These are phyloP conservation scores for Oldenlandia corymbosa DNA, from an alignment of 257 asterid species.

Conservation along the genomic window DNA sequence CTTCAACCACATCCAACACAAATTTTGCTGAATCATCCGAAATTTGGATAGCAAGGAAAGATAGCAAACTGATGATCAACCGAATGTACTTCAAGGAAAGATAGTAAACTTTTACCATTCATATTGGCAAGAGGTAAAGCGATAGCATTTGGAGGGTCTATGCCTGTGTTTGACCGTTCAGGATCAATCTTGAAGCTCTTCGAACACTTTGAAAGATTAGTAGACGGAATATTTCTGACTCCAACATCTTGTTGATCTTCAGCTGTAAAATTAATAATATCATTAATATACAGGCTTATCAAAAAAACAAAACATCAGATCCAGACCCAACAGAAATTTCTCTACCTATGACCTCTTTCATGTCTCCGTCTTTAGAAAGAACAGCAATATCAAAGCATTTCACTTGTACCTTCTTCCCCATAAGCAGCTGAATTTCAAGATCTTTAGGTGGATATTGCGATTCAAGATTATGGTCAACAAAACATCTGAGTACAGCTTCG, in stretches of 20 bases:
- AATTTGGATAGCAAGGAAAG: conserved; percentile 1
- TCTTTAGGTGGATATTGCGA: conserved; percentile 12
- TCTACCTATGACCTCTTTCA: neutral
- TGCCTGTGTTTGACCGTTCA: conserved; percentile 6
- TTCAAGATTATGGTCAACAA: conserved; percentile 23
- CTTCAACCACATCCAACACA: neutral
- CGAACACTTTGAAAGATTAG: conserved; percentile 3
- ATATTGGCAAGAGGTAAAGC: conserved; percentile 21
- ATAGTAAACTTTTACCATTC: conserved; percentile 22
- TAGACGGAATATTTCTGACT: neutral
- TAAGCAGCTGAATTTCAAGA: conserved; percentile 10
- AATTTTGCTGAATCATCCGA: conserved; percentile 7
- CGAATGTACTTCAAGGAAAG: neutral
- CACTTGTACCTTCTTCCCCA: conserved; percentile 10
- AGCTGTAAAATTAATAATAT: neutral
- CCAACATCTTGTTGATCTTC: conserved; percentile 1
- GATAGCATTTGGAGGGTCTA: conserved; percentile 11
- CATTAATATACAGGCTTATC: neutral
- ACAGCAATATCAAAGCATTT: neutral
- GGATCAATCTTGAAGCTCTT: conserved; percentile 5
- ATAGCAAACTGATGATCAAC: neutral
- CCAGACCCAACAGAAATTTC: neutral
- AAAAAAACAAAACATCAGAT: neutral
- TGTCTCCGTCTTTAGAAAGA: neutral
- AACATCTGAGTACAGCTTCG: conserved; percentile 20